Evolutionary conservation across 1,284 basidiomycete species (phyloP), one percentile per base, ranked within the genome.

Genomic region (Apiotrichum porosum): DNA sequence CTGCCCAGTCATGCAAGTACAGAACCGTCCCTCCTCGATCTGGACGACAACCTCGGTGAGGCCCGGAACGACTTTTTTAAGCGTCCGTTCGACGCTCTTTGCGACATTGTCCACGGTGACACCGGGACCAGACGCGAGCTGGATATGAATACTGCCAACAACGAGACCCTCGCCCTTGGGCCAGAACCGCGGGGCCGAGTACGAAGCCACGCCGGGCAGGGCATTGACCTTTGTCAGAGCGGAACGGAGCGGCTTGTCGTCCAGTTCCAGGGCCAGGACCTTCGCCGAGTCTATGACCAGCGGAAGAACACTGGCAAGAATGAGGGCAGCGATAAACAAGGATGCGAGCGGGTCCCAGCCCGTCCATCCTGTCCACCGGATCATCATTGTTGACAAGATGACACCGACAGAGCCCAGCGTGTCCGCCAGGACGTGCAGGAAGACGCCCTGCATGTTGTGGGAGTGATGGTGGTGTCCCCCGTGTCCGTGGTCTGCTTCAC

Each of bases 381-480:
- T 98, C 51, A 98, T 80, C 14, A 98, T 76, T 3, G 95, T 99
- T 19, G 93, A 97, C 45, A 97, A 81, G 65, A 99, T 98, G 9
- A 99, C 95, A n/a, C 95, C 95, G 17, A 98, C 93, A 10, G 50
- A 57, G 13, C 58, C 62, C n/a, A 58, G 42, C n/a, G 56, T 58
- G 52, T 58, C 56, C 12, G 66, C 72, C 32, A 71, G 45, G 34
- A 71, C 71, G 49, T 70, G 69, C 52, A 98, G 75, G 69, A 98
- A 98, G 13, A 98, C 92, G n/a, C 95, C 95, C 39, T 92, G 86
- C 95, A 99, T 99, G 69, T 98, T 98, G 73, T 98, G 91, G 69
- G 87, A 91, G 64, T 94, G 90, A 0, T 86, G 84, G 71, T 69
- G 65, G 39, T 66, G 63, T 6, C 45, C 49, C 61, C 85, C 33